Evolutionary conservation across 2,329 filamentous ascomycete species (phyloP).

Genomic region (Pseudonectria foliicola): DNA sequence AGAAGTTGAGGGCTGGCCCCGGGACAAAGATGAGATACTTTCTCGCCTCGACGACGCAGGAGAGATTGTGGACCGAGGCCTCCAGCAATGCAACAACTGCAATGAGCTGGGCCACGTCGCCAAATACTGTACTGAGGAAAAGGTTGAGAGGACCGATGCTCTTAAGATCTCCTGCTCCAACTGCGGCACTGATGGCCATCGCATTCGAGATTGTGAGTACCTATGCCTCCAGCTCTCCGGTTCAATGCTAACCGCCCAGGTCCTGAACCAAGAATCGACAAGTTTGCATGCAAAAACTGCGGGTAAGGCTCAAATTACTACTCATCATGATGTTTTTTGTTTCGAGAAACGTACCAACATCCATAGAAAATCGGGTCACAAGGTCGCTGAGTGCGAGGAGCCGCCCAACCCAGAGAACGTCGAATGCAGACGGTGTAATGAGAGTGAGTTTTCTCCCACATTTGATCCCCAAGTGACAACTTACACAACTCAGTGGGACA

Average conservation of each 20-base stretch:
- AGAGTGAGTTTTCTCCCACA: slow-evolving; percentile 39
- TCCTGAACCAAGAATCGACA: slow-evolving; percentile 53
- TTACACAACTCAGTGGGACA: slow-evolving; percentile 44
- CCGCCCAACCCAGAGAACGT: slow-evolving; percentile 55
- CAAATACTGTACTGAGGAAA: slow-evolving; percentile 56
- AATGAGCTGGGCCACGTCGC: slow-evolving; percentile 54
- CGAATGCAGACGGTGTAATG: slow-evolving; percentile 58
- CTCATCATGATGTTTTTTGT: not conserved
- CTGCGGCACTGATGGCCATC: slow-evolving; percentile 57
- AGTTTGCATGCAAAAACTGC: slow-evolving; percentile 63
- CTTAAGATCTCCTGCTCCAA: slow-evolving; percentile 55
- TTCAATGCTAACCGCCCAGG: slow-evolving; percentile 30
- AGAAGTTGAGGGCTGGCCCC: slow-evolving; percentile 55
- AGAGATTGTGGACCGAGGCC: slow-evolving; percentile 50
- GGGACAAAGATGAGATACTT: slow-evolving; percentile 51
- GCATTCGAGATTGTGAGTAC: slow-evolving; percentile 59
- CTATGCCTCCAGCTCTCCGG: not conserved
- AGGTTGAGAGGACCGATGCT: slow-evolving; percentile 36
- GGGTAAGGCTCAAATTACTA: slow-evolving; percentile 30
- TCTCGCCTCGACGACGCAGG: slow-evolving; percentile 60
- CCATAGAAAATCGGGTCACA: slow-evolving; percentile 43
- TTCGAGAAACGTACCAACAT: slow-evolving; percentile 4
- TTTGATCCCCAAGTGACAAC: not conserved
- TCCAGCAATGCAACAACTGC: slow-evolving; percentile 58
- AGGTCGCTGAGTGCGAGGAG: slow-evolving; percentile 44